A percentile compares a stretch with the other conserved stretches of the same genome.
These are phyloP conservation scores for Candida multigemmis DNA, from an alignment of 805 yeast species.

Conservation along the genomic window DNA sequence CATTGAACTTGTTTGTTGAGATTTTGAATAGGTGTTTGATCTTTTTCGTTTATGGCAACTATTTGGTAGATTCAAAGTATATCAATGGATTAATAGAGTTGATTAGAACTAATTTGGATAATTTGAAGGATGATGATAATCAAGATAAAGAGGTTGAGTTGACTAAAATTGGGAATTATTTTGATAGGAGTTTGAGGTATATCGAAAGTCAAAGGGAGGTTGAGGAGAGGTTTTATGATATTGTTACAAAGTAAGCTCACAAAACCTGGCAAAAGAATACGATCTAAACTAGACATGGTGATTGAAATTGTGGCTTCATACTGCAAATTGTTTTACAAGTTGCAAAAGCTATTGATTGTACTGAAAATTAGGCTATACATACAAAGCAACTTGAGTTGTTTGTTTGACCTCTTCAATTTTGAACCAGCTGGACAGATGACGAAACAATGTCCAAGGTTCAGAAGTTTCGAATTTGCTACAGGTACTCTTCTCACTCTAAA, in stretches of 20 bases:
- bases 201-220: conserved; percentile 58
- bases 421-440: too few species aligned
- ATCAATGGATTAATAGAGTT: conserved; percentile 82
- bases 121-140: conserved; percentile 19
- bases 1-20: conserved; percentile 80
- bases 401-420: too few species aligned
- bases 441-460: too few species aligned
- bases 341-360: too few species aligned
- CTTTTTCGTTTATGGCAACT: conserved; percentile 75
- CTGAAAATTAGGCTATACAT: too few species aligned
- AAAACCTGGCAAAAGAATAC: too few species aligned
- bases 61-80: conserved; percentile 59
- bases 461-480: too few species aligned
- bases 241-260: conserved; percentile 10
- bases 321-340: too few species aligned
- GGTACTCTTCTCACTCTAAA: too few species aligned
- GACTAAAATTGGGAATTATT: conserved; percentile 22
- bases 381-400: too few species aligned
- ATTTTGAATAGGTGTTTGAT: conserved; percentile 80
- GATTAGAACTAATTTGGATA: conserved; percentile 56
- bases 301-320: too few species aligned
- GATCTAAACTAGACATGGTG: too few species aligned
- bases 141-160: conserved; percentile 15
- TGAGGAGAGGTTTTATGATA: conserved; percentile 60
- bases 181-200: conserved; percentile 64